Evolutionary conservation across 2,329 filamentous ascomycete genomes (phyloP), one percentile per base, ranked within the genome.

Genomic region (Rachicladosporium sp.): DNA sequence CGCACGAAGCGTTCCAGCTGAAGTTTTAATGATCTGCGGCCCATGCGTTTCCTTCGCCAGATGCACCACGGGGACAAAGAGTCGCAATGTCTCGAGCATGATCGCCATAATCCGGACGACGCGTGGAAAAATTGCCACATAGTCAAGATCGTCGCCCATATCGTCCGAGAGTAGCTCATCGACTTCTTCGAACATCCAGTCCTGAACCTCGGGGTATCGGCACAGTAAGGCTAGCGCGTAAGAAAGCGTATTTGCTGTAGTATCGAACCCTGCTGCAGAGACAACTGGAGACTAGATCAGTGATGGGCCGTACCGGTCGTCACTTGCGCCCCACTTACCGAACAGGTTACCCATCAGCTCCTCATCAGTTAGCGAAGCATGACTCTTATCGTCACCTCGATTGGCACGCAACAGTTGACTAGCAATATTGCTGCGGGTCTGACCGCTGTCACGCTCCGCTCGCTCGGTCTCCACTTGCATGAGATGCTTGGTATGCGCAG

Each of bases 181-280:
- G 30, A 73, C 56, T 46, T 76, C 73, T 40, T 68, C 68, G 7
- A 55, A 53, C 3, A 75, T 48, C 70, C 71, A 74, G 3, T 63
- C 60, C 50, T 76, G 71, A 55, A 65, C 66, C 37, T 68, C 50
- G 0, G 68, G 67, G 42, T 70, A 55, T 1, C 60, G 50, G 1
- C 68, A 62, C 1, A 74, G 56, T 4, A 71, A 51, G 1, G 61
- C 59, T n/a, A 73, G 47, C 3, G 67, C 63, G 45, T 67, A 75
- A 1, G 64, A 59, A 35, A 74, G 58, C 0, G 67, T 68, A 38
- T 68, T 69, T 2, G 69, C 67, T 1, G 68, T 70, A 0, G 66
- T 68, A 43, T 73, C 65, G 44, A 67, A 66, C 2, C 68, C 68
- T 4, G 67, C 67, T 2, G 56, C 53, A 6, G 58, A 69, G 47